These are phyloP conservation scores for Trichoderma sp. DNA, from an alignment of 2,329 filamentous ascomycete genomes.

Conservation along the genomic window DNA sequence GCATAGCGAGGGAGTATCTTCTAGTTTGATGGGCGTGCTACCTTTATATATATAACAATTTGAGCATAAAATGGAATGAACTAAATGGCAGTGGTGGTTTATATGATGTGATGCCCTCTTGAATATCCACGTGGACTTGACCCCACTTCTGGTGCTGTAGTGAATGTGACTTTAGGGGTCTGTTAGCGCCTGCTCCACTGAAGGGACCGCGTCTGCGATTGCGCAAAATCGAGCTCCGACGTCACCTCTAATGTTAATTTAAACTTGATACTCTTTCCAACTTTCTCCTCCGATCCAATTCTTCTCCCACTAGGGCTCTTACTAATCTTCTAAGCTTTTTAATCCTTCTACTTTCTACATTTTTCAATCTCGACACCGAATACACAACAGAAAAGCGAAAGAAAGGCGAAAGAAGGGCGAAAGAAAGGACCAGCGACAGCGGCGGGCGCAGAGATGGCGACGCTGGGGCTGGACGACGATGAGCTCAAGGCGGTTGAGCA, in stretches of 20 bases:
- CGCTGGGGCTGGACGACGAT: constrained; percentile 56
- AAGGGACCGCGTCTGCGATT: not conserved
- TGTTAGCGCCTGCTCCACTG: not conserved
- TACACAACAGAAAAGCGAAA: not conserved
- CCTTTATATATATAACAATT: not conserved
- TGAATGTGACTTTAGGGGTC: not conserved
- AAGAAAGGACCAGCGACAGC: not conserved
- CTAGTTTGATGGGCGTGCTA: not conserved
- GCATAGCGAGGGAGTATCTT: not conserved
- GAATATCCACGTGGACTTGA: no score
- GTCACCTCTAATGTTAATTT: not conserved
- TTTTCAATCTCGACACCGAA: not conserved
- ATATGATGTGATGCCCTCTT: not conserved
- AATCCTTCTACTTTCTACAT: not conserved
- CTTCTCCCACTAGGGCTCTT: no score
- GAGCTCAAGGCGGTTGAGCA: constrained; percentile 71
- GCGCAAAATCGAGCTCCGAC: not conserved
- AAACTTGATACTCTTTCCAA: not conserved
- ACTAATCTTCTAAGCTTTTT: not conserved
- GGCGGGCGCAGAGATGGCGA: constrained; percentile 37
- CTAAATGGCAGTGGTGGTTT: not conserved
- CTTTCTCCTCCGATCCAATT: not conserved
- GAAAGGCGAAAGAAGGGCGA: not conserved
- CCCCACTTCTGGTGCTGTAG: not conserved
- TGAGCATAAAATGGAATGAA: not conserved